These are phyloP conservation scores for Leccinum pseudoinsigne DNA, from an alignment of 1,284 basidiomycete species.

Conservation along the genomic window DNA sequence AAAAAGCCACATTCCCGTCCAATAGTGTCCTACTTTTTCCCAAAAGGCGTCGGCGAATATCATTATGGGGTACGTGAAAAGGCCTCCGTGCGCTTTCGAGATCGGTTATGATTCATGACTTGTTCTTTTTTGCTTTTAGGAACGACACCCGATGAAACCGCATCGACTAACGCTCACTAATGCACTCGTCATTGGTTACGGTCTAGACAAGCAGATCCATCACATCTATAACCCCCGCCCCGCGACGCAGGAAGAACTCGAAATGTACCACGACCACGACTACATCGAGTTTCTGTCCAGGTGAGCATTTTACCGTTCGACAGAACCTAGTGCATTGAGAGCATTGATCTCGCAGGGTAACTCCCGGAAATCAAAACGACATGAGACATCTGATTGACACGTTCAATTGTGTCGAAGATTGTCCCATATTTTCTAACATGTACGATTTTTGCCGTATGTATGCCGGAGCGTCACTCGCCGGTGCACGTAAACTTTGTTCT, in stretches of 20 bases:
- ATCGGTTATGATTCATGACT: conserved; percentile 1
- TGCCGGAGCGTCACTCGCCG: conserved; percentile 88
- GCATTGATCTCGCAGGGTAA: conserved; percentile 54
- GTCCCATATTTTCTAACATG: conserved; percentile 91
- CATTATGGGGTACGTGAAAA: conserved; percentile 82
- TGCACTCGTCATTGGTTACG: conserved; percentile 94
- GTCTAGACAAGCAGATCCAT: conserved; percentile 94
- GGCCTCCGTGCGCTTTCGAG: neutral
- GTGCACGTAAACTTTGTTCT: conserved; percentile 80
- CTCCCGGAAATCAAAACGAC: conserved; percentile 74
- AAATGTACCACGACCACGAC: conserved; percentile 90
- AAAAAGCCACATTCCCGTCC: conserved; percentile 77
- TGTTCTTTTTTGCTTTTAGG: conserved; percentile 46
- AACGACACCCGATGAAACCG: conserved; percentile 98
- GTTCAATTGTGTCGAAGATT: conserved; percentile 93
- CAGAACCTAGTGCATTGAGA: neutral
- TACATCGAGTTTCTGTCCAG: conserved; percentile 94
- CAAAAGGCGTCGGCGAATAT: conserved; percentile 91
- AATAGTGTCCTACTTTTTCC: conserved; percentile 94
- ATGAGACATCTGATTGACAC: conserved; percentile 76
- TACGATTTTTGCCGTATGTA: conserved; percentile 94
- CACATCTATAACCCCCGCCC: conserved; percentile 86
- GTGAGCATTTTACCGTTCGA: conserved; percentile 42
- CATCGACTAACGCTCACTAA: conserved; percentile 95
- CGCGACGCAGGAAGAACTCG: conserved; percentile 89